phyloP scores from a whole-genome alignment of 371 early-diverging fungal genomes.

The Mortierella sp. region DNA sequence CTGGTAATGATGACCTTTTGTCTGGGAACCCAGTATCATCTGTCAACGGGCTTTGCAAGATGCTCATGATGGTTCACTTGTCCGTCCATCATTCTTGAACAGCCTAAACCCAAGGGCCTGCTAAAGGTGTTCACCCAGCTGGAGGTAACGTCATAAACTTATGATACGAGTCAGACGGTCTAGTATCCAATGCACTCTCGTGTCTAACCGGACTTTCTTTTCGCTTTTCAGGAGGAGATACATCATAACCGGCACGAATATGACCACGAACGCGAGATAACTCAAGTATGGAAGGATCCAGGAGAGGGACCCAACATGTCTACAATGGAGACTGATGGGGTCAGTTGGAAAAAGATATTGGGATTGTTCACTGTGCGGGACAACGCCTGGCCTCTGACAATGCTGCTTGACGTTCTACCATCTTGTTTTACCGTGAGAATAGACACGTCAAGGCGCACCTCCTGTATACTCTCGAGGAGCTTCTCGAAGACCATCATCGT shows the following conservation, averaged over 20 bases:
- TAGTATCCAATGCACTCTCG: no score
- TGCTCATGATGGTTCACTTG: neutral
- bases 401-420: neutral
- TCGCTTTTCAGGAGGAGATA: conserved; percentile 29
- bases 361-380: neutral
- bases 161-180: neutral
- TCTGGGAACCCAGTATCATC: neutral
- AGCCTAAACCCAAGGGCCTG: conserved; percentile 52
- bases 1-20: conserved; percentile 14
- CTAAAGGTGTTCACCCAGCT: conserved; percentile 50
- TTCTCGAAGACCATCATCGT: conserved; percentile 25
- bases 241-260: conserved; percentile 52
- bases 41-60: neutral
- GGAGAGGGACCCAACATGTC: conserved; percentile 10
- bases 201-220: neutral
- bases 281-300: conserved; percentile 41
- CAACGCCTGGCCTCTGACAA: neutral
- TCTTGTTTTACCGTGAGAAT: neutral
- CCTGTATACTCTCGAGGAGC: neutral
- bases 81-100: neutral
- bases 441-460: conserved; percentile 13
- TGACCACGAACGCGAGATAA: conserved; percentile 49
- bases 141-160: conserved; percentile 20
- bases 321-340: conserved; percentile 42
- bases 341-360: conserved; percentile 16